Conservation (phyloP, 768 basidiomycete genomes). For the Phanerodontia chrysosporium region DNA sequence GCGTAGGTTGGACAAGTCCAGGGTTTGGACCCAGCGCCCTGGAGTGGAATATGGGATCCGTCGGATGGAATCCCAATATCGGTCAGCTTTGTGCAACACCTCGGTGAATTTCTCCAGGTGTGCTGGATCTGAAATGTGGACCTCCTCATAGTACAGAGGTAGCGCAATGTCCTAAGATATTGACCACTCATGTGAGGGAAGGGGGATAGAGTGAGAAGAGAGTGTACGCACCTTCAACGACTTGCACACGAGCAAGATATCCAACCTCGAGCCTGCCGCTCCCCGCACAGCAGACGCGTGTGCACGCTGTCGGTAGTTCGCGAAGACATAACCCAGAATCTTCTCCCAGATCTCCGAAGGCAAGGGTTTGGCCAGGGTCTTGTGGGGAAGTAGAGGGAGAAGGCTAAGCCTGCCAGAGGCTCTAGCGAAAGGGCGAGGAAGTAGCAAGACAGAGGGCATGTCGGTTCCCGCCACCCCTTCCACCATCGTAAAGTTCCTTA, state of each 20-base stretch:
- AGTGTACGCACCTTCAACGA: conserved; percentile 32
- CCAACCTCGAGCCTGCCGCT: conserved; percentile 11
- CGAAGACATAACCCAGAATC: conserved; percentile 44
- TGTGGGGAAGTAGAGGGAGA: conserved; percentile 62
- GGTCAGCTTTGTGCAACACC: conserved; percentile 59
- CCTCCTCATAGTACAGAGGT: conserved; percentile 63
- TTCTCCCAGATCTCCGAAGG: conserved; percentile 71
- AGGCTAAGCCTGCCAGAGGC: conserved; percentile 57
- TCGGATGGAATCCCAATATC: conserved; percentile 84
- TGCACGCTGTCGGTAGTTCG: conserved; percentile 12
- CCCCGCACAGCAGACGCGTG: conserved; percentile 2
- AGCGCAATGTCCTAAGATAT: conserved; percentile 67
- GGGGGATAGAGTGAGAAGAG: conserved; percentile 5
- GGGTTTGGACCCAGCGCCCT: conserved; percentile 76
- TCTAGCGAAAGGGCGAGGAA: conserved; percentile 63
- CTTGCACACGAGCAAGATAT: conserved; percentile 36
- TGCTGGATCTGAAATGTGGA: conserved; percentile 39
- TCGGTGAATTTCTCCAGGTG: conserved; percentile 54
- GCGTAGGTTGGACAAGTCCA: conserved; percentile 63
- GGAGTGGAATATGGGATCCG: conserved; percentile 85
- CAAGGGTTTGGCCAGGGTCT: conserved; percentile 46
- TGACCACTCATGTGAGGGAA: no score
- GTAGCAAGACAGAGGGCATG: conserved; percentile 40
- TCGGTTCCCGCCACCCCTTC: neutral
- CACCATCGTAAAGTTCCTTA: neutral